Conservation (phyloP, 1,284 basidiomycete genomes). For the Pseudozyma sp. region DNA sequence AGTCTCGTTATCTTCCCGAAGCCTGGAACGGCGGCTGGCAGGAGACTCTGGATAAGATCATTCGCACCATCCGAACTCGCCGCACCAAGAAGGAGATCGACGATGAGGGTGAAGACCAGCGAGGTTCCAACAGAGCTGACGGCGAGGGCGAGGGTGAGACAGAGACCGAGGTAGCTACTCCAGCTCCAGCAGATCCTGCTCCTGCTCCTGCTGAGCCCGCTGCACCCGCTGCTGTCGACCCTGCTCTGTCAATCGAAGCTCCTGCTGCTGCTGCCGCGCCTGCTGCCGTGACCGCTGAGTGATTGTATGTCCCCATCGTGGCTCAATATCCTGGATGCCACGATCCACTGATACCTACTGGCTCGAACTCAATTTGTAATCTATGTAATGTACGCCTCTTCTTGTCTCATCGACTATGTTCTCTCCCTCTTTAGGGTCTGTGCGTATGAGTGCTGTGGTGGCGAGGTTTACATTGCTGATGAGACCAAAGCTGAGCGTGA, state of each 20-base stretch:
- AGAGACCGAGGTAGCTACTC: background rate
- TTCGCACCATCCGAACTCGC: slow-evolving; percentile 33
- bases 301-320: too few species aligned
- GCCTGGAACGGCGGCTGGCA: slow-evolving; percentile 38
- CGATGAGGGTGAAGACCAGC: slow-evolving; percentile 40
- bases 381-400: slow-evolving; percentile 28
- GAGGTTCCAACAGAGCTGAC: background rate
- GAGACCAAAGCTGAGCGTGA: background rate
- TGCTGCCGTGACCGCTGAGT: slow-evolving; percentile 17
- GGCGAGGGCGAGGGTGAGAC: slow-evolving; percentile 1
- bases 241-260: slow-evolving; percentile 22
- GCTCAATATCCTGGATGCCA: background rate
- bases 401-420: background rate
- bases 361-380: slow-evolving; percentile 14
- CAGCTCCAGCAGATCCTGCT: slow-evolving; percentile 4
- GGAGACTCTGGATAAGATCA: slow-evolving; percentile 46
- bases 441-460: background rate
- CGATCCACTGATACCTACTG: background rate
- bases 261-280: slow-evolving; percentile 9
- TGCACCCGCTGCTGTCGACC: slow-evolving; percentile 28
- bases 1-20: slow-evolving; percentile 44
- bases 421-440: background rate
- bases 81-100: slow-evolving; percentile 44
- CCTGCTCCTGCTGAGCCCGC: slow-evolving; percentile 1
- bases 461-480: background rate